phyloP scores from a whole-genome alignment of 2,329 filamentous ascomycete species.

The Colletotrichum cordylinicola region DNA sequence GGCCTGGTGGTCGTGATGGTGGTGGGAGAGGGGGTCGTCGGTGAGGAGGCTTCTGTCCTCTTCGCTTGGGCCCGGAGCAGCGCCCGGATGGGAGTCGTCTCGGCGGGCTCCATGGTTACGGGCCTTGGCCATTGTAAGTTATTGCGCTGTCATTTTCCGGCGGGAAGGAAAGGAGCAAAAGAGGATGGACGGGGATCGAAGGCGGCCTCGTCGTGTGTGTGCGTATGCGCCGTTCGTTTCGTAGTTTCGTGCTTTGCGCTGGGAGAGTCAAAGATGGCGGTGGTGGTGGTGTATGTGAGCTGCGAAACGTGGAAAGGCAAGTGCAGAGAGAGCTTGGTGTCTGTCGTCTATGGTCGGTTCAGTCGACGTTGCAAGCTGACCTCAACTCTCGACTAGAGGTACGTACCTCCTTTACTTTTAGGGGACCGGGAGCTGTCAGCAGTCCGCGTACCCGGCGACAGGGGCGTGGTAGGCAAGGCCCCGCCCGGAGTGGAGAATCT shows the following conservation, averaged over 20 bases:
- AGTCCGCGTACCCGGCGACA: constrained; percentile 8
- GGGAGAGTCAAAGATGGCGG: neutral
- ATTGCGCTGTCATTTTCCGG: constrained; percentile 24
- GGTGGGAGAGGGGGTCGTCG: constrained; percentile 23
- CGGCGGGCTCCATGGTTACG: constrained; percentile 22
- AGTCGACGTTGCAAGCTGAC: constrained; percentile 20
- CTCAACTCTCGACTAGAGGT: neutral
- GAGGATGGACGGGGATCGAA: neutral
- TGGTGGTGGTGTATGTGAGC: neutral
- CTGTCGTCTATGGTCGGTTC: constrained; percentile 1
- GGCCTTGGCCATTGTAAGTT: constrained; percentile 26
- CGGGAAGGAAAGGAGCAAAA: neutral
- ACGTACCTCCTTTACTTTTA: neutral
- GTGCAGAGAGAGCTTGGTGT: neutral
- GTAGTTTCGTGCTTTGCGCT: neutral
- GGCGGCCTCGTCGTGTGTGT: neutral
- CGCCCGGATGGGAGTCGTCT: constrained; percentile 20
- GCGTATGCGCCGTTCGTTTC: neutral
- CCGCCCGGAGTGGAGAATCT: neutral
- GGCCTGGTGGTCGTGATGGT: constrained; percentile 1
- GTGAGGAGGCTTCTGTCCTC: constrained; percentile 29
- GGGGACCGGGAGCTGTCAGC: constrained; percentile 15
- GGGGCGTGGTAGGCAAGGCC: neutral
- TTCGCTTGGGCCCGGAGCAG: constrained; percentile 15
- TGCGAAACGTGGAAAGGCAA: neutral